A percentile compares a stretch with the other conserved stretches of the same genome.
Conservation (phyloP, 2,329 filamentous ascomycete species). For the Helminthosporium solani region DNA sequence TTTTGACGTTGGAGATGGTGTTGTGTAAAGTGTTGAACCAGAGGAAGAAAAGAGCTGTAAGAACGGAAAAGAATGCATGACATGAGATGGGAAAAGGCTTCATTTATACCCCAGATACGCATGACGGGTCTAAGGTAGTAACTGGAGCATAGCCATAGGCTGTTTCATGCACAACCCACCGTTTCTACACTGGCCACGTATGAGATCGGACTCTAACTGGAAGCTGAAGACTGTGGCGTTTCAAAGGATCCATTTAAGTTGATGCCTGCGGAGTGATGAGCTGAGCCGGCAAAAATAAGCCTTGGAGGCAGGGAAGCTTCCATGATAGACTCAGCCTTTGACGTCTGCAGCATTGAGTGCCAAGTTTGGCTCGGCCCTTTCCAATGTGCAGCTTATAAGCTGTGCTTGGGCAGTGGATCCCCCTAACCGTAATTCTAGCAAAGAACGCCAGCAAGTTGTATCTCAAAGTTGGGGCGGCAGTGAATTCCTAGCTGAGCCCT, state of each 20-base stretch:
- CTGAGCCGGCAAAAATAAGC: conserved; percentile 2
- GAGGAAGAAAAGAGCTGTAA: conserved; percentile 7
- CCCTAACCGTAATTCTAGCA: background rate
- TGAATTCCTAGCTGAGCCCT: conserved; percentile 5
- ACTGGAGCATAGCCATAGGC: conserved; percentile 5
- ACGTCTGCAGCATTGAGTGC: conserved; percentile 4
- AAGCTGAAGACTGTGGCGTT: conserved; percentile 4
- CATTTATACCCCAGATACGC: conserved; percentile 4
- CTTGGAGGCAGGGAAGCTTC: conserved; percentile 5
- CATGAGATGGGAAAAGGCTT: conserved; percentile 5
- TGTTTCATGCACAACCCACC: conserved; percentile 5
- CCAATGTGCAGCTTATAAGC: conserved; percentile 4
- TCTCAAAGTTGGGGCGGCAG: too few relatives aligned
- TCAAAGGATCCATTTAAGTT: conserved; percentile 6
- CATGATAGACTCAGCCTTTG: conserved; percentile 4
- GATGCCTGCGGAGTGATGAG: background rate
- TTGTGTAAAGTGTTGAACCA: conserved; percentile 5
- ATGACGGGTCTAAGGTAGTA: conserved; percentile 3
- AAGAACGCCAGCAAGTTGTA: too few relatives aligned
- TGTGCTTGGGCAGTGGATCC: conserved; percentile 4
- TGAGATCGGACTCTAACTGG: conserved; percentile 5
- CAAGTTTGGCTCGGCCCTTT: conserved; percentile 5
- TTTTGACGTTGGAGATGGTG: conserved; percentile 4
- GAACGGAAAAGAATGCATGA: conserved; percentile 5
- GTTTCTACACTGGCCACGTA: conserved; percentile 4